Evolutionary conservation across 208 protist genomes (phyloP).

Genomic region (Leishmania guyanensis): DNA sequence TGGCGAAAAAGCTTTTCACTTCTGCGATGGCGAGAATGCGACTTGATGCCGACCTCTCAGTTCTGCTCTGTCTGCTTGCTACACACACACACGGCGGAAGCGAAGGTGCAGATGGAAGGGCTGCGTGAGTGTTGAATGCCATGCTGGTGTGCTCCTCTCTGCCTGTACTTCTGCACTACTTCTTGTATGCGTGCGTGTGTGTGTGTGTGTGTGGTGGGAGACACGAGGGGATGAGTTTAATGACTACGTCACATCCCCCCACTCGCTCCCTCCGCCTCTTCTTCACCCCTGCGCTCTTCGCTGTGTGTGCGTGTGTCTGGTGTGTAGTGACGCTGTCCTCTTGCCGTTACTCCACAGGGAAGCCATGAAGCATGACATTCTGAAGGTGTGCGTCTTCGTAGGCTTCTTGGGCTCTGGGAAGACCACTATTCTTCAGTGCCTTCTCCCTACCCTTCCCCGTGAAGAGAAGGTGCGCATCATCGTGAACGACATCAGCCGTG

Average conservation of each 20-base stretch:
- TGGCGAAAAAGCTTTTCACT: not conserved
- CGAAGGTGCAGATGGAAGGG: not conserved
- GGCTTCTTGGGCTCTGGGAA: conserved; percentile 3
- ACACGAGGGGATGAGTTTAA: not conserved
- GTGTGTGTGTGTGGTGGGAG: not conserved
- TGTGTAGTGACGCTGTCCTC: not conserved
- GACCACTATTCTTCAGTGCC: conserved; percentile 3
- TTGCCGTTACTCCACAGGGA: not conserved
- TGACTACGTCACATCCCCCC: not conserved
- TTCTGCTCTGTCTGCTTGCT: not conserved
- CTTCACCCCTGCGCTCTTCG: not conserved
- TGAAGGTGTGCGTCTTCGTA: not conserved
- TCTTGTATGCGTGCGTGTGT: not conserved
- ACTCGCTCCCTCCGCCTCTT: not conserved
- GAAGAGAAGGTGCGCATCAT: conserved; percentile 3
- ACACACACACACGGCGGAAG: not conserved
- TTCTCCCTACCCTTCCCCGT: conserved; percentile 1
- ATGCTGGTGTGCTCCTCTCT: not conserved
- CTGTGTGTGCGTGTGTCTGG: not conserved
- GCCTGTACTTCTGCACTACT: not conserved
- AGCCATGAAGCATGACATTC: not conserved
- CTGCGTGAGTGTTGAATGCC: not conserved
- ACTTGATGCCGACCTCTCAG: conserved; percentile 1
- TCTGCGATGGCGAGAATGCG: not conserved
- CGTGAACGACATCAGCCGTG: conserved; percentile 10